Base-by-base conservation (phyloP, 2,329 filamentous ascomycete species). In the Neonectria sp. region DNA sequence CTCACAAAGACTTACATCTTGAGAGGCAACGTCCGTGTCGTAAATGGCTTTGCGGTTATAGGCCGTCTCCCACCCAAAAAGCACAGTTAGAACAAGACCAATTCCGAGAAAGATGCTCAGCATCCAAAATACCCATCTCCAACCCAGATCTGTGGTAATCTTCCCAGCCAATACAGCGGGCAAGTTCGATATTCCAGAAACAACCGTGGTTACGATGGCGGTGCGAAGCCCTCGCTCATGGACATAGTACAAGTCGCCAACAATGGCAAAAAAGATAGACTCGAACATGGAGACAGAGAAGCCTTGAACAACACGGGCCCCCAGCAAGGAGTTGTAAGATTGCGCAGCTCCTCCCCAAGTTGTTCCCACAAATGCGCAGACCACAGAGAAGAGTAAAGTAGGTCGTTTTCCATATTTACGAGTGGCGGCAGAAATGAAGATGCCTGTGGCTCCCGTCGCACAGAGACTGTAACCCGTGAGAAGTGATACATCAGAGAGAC, bases 241-340 rank as follows among this genome's bases (percentile, higher is more conserved):
- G 29, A 60, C n/a, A 29, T 24, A 60, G 15, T 51, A 60, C 8
- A 60, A n/a, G 31, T 60, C 57, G 6, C 43, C 57, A 46, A 60
- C 33, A 52, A 49, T 51, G 31, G 57, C 25, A 25, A 37, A 55
- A 29, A 33, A 11, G 8, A 52, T 29, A 4, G 55, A 45, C 29
- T 58, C 55, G 40, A 29, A 58, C 40, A 35, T 33, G 25, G 55
- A 29, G 55, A 48, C 15, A 7, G 40, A 29, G 27, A 58, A 31
- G n/a, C 55, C 55, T 35, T 58, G 55, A 9, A 58, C 25, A 15
- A 58, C 25, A 35, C 55, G 40, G 40, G 37, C 40, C 40, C 24
- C 55, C 24, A 58, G 40, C 15, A 48, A 13, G 12, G 55, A 46
- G 55, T 58, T 7, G 55, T 58, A 55, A 3, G 52, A 37, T 3